phyloP scores from a whole-genome alignment of 2,329 filamentous ascomycete species.

The Fusarium armeniacum region DNA sequence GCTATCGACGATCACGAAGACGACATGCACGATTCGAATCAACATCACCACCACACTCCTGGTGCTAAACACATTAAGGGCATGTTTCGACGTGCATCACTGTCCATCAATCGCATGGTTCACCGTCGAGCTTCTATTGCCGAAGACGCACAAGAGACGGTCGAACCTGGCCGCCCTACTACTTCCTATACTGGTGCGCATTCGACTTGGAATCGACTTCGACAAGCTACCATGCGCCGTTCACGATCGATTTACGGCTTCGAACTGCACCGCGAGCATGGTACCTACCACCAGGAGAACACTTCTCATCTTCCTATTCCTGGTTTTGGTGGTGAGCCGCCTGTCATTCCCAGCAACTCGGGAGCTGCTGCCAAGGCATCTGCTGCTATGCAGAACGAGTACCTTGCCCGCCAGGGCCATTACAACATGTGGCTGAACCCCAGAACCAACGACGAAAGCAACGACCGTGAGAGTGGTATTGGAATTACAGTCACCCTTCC shows the following conservation, averaged over 20 bases:
- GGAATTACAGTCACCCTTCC: slow-evolving; percentile 68
- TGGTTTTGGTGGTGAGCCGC: slow-evolving; percentile 67
- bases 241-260: slow-evolving; percentile 62
- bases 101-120: slow-evolving; percentile 67
- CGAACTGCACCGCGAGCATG: slow-evolving; percentile 50
- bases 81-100: slow-evolving; percentile 68
- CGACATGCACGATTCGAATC: slow-evolving; percentile 44
- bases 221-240: slow-evolving; percentile 66
- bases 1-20: slow-evolving; percentile 54
- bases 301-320: slow-evolving; percentile 60
- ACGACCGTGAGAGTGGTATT: slow-evolving; percentile 74
- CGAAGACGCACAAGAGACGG: slow-evolving; percentile 46
- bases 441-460: slow-evolving; percentile 60
- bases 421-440: slow-evolving; percentile 61
- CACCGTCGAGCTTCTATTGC: slow-evolving; percentile 62
- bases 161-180: slow-evolving; percentile 54
- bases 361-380: slow-evolving; percentile 74
- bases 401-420: slow-evolving; percentile 54
- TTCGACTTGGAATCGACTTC: slow-evolving; percentile 65
- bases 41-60: slow-evolving; percentile 48
- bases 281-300: slow-evolving; percentile 47
- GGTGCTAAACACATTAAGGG: slow-evolving; percentile 60
- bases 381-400: slow-evolving; percentile 71
- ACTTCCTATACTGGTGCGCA: slow-evolving; percentile 60
- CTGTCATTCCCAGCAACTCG: slow-evolving; percentile 70